A percentile compares a stretch with the other conserved stretches of the same genome.
Evolutionary conservation across 2,329 filamentous ascomycete genomes (phyloP).

Genomic region (Aspergillus fumigatiaffinis): DNA sequence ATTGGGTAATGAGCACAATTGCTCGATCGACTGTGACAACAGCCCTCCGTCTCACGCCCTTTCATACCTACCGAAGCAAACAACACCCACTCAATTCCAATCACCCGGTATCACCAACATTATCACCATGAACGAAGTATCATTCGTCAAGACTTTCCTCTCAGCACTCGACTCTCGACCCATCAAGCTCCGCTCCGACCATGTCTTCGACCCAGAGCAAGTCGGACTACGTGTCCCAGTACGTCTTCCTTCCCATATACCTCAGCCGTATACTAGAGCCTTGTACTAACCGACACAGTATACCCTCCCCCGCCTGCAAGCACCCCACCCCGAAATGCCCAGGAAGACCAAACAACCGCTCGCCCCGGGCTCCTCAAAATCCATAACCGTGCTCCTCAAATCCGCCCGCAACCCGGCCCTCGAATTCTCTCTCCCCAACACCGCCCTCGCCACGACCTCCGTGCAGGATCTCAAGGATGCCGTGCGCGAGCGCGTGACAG

Average conservation of each 20-base stretch:
- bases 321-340: slow-evolving; percentile 42
- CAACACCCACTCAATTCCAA: not conserved
- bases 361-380: slow-evolving; percentile 39
- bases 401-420: slow-evolving; percentile 70
- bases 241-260: slow-evolving; percentile 31
- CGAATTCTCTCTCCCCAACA: slow-evolving; percentile 60
- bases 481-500: slow-evolving; percentile 60
- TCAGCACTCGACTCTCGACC: slow-evolving; percentile 73
- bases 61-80: not conserved
- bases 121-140: slow-evolving; percentile 67
- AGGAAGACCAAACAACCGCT: slow-evolving; percentile 34
- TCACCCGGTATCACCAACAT: not conserved
- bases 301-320: slow-evolving; percentile 45
- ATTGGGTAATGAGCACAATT: slow-evolving; percentile 16
- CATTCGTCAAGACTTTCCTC: slow-evolving; percentile 82
- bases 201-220: slow-evolving; percentile 79
- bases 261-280: too few species aligned
- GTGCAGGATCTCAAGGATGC: slow-evolving; percentile 73
- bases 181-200: slow-evolving; percentile 77
- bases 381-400: slow-evolving; percentile 32
- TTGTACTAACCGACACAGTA: slow-evolving; percentile 30
- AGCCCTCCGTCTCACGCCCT: not conserved
- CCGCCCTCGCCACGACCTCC: slow-evolving; percentile 64
- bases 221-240: slow-evolving; percentile 76
- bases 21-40: not conserved